A percentile compares a stretch with the other conserved stretches of the same genome.
Evolutionary conservation across 768 basidiomycete genomes (phyloP).

Genomic region (Daedalea quercina): DNA sequence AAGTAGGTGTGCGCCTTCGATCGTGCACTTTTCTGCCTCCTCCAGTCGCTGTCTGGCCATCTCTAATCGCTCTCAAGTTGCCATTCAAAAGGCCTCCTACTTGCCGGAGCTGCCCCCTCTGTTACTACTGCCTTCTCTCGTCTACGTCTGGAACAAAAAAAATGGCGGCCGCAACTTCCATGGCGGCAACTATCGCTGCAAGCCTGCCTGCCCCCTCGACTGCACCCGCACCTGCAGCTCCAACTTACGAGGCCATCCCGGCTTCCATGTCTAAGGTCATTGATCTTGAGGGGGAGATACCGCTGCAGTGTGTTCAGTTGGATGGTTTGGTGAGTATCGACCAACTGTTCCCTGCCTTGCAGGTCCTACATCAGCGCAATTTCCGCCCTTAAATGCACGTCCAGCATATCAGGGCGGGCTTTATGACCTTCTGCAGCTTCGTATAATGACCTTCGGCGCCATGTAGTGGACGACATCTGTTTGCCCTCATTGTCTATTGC

Average conservation of each 20-base stretch:
- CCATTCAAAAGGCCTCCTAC: not conserved
- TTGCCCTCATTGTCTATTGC: too few species aligned
- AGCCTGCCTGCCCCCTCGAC: constrained; percentile 63
- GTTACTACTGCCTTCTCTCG: not conserved
- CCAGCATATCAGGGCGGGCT: not conserved
- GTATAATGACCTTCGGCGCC: not conserved
- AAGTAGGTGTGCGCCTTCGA: not conserved
- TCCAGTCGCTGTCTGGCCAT: not conserved
- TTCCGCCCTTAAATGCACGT: not conserved
- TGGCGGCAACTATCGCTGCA: constrained; percentile 91
- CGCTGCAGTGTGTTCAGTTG: constrained; percentile 71
- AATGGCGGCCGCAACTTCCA: constrained; percentile 46
- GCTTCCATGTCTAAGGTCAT: constrained; percentile 89
- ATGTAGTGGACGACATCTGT: too few species aligned
- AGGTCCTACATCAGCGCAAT: not conserved
- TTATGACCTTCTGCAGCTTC: not conserved
- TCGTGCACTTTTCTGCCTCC: not conserved
- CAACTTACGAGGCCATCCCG: constrained; percentile 82
- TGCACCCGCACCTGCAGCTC: constrained; percentile 53
- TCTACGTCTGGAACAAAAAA: not conserved
- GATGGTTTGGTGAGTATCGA: constrained; percentile 84
- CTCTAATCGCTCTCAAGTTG: not conserved
- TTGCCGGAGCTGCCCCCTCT: not conserved
- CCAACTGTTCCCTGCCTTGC: not conserved
- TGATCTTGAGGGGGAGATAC: constrained; percentile 89